Percentiles rank a stretch among this genome's conserved stretches.
Conservation (phyloP, 148 eudicot species). For the Vaccinium darrowii region DNA sequence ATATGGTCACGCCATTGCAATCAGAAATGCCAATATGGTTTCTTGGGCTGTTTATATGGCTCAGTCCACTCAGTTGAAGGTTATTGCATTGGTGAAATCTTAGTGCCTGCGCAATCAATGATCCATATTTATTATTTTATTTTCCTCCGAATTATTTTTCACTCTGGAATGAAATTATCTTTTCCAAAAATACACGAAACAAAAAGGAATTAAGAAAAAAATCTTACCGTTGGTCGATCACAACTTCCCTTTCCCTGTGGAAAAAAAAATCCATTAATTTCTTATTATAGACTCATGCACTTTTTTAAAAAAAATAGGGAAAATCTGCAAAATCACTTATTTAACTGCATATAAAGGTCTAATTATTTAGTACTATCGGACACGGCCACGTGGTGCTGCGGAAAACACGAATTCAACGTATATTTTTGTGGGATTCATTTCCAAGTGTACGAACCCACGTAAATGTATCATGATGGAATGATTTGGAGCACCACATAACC, state of each 20-base stretch:
- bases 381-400: too few relatives aligned
- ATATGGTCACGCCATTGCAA: constrained; percentile 28
- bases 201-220: background rate
- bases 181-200: background rate
- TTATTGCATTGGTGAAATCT: constrained; percentile 14
- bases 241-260: background rate
- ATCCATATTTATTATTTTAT: too few relatives aligned
- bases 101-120: constrained; percentile 10
- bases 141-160: too few relatives aligned
- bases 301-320: background rate
- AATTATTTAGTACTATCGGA: too few relatives aligned
- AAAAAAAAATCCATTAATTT: background rate
- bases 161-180: too few relatives aligned
- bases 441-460: too few relatives aligned
- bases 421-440: too few relatives aligned
- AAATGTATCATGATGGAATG: too few relatives aligned
- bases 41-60: constrained; percentile 13
- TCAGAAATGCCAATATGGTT: constrained; percentile 30
- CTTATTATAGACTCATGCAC: background rate
- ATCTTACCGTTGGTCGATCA: constrained; percentile 10
- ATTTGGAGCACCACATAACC: too few relatives aligned
- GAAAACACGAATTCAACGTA: too few relatives aligned
- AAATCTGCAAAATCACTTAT: background rate
- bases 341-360: background rate
- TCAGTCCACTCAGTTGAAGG: constrained; percentile 18